A percentile compares a stretch with the other conserved stretches of the same genome.
These are phyloP conservation scores for Coniochaeta hoffmannii DNA, from an alignment of 2,329 filamentous ascomycete genomes.

Conservation along the genomic window DNA sequence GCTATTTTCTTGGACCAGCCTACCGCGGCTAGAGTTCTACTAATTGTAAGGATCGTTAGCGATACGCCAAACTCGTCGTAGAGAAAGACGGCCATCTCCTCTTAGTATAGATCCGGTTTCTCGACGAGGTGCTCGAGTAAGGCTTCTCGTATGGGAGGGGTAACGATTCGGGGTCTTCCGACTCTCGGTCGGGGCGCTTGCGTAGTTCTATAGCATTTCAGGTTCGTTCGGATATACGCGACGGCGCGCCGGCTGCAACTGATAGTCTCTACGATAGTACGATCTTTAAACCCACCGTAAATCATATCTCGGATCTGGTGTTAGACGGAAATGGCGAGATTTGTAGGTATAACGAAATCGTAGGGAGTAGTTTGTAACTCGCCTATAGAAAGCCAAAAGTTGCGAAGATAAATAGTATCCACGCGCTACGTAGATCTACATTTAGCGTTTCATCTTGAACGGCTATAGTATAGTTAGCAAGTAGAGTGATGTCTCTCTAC, in stretches of 20 bases:
- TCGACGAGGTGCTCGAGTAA: constrained; percentile 3
- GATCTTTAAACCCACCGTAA: background rate
- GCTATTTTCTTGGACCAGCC: no score
- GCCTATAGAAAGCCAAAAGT: no score
- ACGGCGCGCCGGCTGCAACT: background rate
- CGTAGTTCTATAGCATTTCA: constrained; percentile 1
- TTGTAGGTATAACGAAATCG: no score
- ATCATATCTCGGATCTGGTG: background rate
- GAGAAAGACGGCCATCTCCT: background rate
- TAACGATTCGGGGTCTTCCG: constrained; percentile 4
- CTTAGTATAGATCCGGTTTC: constrained; percentile 5
- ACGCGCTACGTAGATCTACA: no score
- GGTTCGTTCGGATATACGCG: background rate
- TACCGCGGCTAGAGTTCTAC: background rate
- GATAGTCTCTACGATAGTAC: background rate
- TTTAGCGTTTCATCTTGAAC: no score
- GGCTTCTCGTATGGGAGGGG: constrained; percentile 4
- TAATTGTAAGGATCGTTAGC: background rate
- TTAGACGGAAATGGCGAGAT: background rate
- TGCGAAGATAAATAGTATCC: no score
- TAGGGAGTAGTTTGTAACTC: no score
- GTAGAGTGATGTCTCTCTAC: no score
- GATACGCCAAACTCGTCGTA: background rate
- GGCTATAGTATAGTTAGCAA: no score
- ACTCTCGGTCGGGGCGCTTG: constrained; percentile 4